Base-by-base conservation (phyloP, 1,284 basidiomycete species). In the Hemileia vastatrix region DNA sequence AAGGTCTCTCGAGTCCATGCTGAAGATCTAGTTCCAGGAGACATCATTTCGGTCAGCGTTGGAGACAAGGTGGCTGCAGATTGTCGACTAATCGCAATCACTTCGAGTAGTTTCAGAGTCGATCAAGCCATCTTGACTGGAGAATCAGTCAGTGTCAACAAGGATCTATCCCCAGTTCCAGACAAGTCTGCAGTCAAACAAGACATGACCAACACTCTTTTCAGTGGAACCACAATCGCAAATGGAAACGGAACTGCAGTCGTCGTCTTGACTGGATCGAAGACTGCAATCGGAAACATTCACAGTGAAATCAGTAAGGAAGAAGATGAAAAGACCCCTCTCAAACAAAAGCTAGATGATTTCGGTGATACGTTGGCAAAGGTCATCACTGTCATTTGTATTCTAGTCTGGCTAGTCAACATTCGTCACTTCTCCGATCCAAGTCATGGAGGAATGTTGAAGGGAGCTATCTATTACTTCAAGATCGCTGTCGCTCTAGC, bases 101-200 rank as follows among this genome's bases (percentile, higher is more conserved):
- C 68, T 58, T 72, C 70, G 15, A 67, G 66, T 40, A 65, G 64
- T n/a, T 67, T 74, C 67, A 69, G 70, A 48, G 67, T 73, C 19
- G 73, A 75, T 66, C 73, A 75, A 64, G 72, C 73, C 47, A 74
- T 74, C 55, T 65, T 75, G 24, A 75, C 73, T 18, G 73, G 73
- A 33, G 73, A 75, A 58, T 73, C 71, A 1, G 61, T 69, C 54
- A 68, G 68, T 23, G 73, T 75, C 49, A 71, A 72, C 69, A 75
- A 75, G 65, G 27, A 62, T 23, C 52, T 67, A n/a, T 66, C 65
- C 5, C 60, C 65, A 49, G 68, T 75, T 11, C 1, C 24, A 19
- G 73, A 75, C 47, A 15, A 50, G 36, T 57, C 64, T 45, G 73
- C 72, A 13, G 73, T 75, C 56, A 72, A 72, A 65, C 73, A 75